Base-by-base conservation (phyloP, 2,329 filamentous ascomycete species). In the Dactylellina cionopaga region DNA sequence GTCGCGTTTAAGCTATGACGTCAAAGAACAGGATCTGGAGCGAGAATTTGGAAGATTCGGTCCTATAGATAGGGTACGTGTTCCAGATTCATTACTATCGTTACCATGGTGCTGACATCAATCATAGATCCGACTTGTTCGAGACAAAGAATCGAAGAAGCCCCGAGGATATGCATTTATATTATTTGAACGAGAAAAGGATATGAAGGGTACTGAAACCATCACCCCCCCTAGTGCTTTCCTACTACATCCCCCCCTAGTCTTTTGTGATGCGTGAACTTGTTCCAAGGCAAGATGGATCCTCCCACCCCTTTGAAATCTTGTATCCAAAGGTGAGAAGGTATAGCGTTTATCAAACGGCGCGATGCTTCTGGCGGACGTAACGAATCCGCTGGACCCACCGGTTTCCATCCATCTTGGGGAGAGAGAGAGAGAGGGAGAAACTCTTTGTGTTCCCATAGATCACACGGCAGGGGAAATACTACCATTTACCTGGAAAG, bases 111-210 rank as follows among this genome's bases (percentile, higher is more conserved):
- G 22, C 60, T 60, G 55, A 56, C 77, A 44, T 17, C 29, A 31
- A 64, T 25, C 31, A 31, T 76, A 95, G 91, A 96, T 96, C 78
- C 92, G 94, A 74, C 92, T 96, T 77, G 87, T 97, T 76, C 88
- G 88, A 78, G 90, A 96, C 78, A 92, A 93, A 82, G 89, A 91
- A 79, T 90, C 90, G 79, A 92, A 92, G 83, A 83, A 89, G 54
- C 91, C 96, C 79, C 86, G 90, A 78, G 95, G 95, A 74, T 99
- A 99, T 81, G 95, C 92, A 74, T 99, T 99, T 80, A 90, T 99
- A 77, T 92, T 98, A 60, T 99, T 94, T 80, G 94, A 98, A 82
- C 90, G 92, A 80, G 95, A 98, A 83, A 93, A 94, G 82, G 95
- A 98, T 80, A 97, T 98, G 93, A 96, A 96, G 92, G 92, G 93